Base-by-base conservation (phyloP, 2,329 filamentous ascomycete genomes). In the Penicillium freii region DNA sequence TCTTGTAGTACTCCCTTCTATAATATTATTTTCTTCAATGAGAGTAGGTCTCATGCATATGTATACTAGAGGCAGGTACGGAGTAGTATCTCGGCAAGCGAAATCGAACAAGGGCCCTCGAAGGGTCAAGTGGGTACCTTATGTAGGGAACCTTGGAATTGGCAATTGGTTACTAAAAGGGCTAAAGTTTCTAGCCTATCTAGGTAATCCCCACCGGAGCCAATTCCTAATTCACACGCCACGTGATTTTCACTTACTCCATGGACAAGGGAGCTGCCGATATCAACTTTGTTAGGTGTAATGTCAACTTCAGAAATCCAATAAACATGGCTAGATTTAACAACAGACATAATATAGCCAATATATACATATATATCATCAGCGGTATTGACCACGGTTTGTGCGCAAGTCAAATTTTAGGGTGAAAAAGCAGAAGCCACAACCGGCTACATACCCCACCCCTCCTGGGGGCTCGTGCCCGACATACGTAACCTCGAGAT, bases 371-470 rank as follows among this genome's bases (percentile, higher is more conserved):
- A 33, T 33, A 23, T 21, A 43, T 25, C 23, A 11, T 25, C 27
- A 48, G 11, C 7, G 29, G 19, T 34, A 54, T 45, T 38, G 6
- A 43, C 25, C 10, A 33, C 50, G 51, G 56, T 56, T 60, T 61
- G 59, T 59, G 60, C 52, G 40, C 39, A 38, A 33, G 29, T 51
- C 38, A 44, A 58, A 45, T 56, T 60, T 27, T 58, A 55, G 46
- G 54, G 49, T 56, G 55, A 56, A 60, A 60, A 51, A 51, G 33
- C 60, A 59, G 59, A 62, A 64, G 56, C 61, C 61, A 65, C 63
- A 61, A 44, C 63, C 64, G 60, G 48, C 23, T 52, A 27, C 13
- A 21, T 49, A 54, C n/a, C 46, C 49, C 54, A 51, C 56, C 51
- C 40, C 29, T 17, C n/a, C 33, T 8, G 44, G 48, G 38, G 23